Conservation (phyloP, 2,329 filamentous ascomycete species). For the Dactylonectria macrodidyma region DNA sequence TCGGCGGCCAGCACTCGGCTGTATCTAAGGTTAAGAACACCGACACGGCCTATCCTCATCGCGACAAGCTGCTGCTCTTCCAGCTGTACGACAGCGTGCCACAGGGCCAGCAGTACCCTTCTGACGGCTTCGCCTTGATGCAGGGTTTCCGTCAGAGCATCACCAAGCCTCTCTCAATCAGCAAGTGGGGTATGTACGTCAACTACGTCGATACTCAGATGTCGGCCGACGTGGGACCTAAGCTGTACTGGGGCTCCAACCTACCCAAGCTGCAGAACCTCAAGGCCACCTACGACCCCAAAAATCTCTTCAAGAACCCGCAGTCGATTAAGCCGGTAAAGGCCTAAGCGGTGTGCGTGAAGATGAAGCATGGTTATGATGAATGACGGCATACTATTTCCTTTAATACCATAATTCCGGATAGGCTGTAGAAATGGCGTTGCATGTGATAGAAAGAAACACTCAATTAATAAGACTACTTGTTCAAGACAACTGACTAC, state of each 20-base stretch:
- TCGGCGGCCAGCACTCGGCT: slow-evolving; percentile 54
- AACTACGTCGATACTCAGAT: slow-evolving; percentile 59
- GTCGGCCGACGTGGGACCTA: slow-evolving; percentile 51
- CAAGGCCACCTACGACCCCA: slow-evolving; percentile 55
- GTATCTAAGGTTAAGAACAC: slow-evolving; percentile 49
- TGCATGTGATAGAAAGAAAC: not conserved
- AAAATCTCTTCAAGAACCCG: slow-evolving; percentile 57
- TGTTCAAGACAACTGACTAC: too few relatives aligned
- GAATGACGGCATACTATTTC: not conserved
- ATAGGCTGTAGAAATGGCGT: not conserved
- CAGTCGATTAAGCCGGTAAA: slow-evolving; percentile 45
- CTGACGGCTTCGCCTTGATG: slow-evolving; percentile 53
- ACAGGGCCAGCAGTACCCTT: slow-evolving; percentile 47
- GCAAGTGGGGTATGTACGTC: slow-evolving; percentile 58
- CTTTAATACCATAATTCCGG: not conserved
- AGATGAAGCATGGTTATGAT: not conserved
- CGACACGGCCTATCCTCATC: slow-evolving; percentile 57
- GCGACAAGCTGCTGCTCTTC: slow-evolving; percentile 64
- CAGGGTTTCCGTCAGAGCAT: slow-evolving; percentile 53
- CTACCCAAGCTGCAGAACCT: slow-evolving; percentile 52
- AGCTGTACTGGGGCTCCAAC: slow-evolving; percentile 56
- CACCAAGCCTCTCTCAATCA: slow-evolving; percentile 44
- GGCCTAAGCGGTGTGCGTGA: not conserved
- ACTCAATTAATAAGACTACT: too few relatives aligned
- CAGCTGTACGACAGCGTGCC: slow-evolving; percentile 63